Base-by-base conservation (phyloP, 2,329 filamentous ascomycete genomes). In the Colletotrichum melonis region DNA sequence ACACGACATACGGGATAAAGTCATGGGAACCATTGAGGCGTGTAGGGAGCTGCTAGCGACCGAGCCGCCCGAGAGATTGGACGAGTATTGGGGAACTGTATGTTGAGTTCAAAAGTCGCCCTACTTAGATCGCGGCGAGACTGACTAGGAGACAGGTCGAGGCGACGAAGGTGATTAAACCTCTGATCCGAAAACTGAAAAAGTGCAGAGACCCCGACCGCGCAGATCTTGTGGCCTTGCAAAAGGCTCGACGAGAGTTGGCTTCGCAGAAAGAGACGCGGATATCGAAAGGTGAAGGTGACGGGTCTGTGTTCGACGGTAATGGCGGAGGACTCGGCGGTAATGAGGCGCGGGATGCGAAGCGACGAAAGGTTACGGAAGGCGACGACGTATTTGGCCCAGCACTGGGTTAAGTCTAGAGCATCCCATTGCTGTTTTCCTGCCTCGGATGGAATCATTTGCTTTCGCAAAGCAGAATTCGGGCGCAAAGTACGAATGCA, bases 151-250 rank as follows among this genome's bases (percentile, higher is more conserved):
- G 75, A 79, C 75, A 87, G 85, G 82, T 82, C 74, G 88, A 87
- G 69, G 83, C 80, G 69, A 82, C 81, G 76, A 85, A 86, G 64
- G 82, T 88, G 28, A 86, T 91, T 76, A 89, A 89, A 55, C 87
- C 88, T 0, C 82, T 94, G 14, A 87, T 91, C 19, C 91, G 88
- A 82, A 95, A 94, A 80, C 85, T 95, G n/a, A 90, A 89, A 73
- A 90, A 88, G 77, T 95, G 93, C 77, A 87, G 92, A 70, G 93
- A 96, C 78, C 93, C 93, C 0, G 92, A 94, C 76, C 90, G 93
- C 69, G 90, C 89, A 56, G 92, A 95, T 80, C 82, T 95, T 4
- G 91, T 95, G 22, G 91, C 91, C 60, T 83, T 93, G 63, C 92
- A 94, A 77, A 88, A 88, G 75, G 89, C 90, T 24, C 88, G 92